A percentile compares a stretch with the other conserved stretches of the same genome.
phyloP scores from a whole-genome alignment of 2,329 filamentous ascomycete species.

The Phialocephala subalpina region DNA sequence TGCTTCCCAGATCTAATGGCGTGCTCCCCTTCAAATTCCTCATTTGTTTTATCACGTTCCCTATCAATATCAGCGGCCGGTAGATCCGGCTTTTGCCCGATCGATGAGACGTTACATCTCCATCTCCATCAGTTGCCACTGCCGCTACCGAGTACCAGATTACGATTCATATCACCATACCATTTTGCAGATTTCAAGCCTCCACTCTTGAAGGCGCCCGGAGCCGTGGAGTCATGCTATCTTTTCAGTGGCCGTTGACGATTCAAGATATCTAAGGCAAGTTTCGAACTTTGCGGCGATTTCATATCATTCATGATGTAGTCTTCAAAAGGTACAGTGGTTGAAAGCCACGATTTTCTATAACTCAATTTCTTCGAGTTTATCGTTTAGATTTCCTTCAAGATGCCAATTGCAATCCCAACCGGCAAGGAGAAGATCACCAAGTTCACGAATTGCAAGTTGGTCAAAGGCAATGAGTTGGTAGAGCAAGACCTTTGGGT shows the following conservation, averaged over 20 bases:
- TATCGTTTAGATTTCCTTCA: conserved; percentile 14
- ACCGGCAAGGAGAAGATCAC: conserved; percentile 67
- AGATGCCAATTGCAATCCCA: conserved; percentile 50
- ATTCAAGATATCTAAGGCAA: conserved; percentile 29
- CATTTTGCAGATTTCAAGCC: background rate
- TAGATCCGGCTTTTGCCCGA: conserved; percentile 25
- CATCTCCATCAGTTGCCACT: conserved; percentile 16
- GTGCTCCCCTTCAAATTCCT: background rate
- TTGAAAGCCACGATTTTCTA: conserved; percentile 22
- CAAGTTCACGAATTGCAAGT: conserved; percentile 88
- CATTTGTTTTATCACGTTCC: conserved; percentile 4
- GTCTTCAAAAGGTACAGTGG: conserved; percentile 29
- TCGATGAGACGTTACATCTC: conserved; percentile 40
- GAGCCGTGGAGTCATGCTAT: conserved; percentile 26
- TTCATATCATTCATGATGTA: conserved; percentile 38
- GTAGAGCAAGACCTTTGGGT: conserved; percentile 89
- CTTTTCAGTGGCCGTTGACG: conserved; percentile 19
- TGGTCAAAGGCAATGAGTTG: conserved; percentile 72
- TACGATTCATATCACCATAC: conserved; percentile 12
- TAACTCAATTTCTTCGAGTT: background rate
- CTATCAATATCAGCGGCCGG: conserved; percentile 17
- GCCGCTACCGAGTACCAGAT: conserved; percentile 5
- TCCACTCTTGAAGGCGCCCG: conserved; percentile 28
- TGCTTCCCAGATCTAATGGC: background rate
- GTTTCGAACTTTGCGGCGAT: conserved; percentile 21